Base-by-base conservation (phyloP, 202 grass and related monocot species). In the Eragrostis tef region DNA sequence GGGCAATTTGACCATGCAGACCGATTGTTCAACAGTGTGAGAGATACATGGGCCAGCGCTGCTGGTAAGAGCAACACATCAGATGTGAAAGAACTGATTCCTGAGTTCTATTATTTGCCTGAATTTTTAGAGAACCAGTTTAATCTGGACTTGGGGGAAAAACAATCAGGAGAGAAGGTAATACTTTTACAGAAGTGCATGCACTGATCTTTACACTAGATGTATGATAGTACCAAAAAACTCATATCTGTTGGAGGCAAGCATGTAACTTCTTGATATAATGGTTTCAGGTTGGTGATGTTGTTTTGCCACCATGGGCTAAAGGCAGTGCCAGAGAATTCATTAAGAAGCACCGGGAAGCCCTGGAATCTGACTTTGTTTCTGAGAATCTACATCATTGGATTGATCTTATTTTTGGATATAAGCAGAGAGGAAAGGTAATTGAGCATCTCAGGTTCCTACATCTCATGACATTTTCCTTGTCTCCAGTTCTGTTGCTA, bases 111-210 rank as follows among this genome's bases (percentile, higher is more conserved):
- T 85, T 99, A 99, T 88, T 91, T 99, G 89, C 96, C 96, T 2
- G 96, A 99, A 81, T 99, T 95, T 91, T 89, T 99, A 74, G 96
- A 99, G 87, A 99, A 99, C 65, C 68, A 10, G 20, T 96, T 93
- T 86, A 93, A 88, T 79, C 87, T 99, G 16, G 87, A 99, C 82
- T 87, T 96, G 48, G 96, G 96, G 21, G 96, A 99, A 78, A 99
- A 99, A 86, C 96, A 99, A 86, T 99, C 96, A 51, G 96, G 96
- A 81, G 96, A 99, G 79, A 99, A 96, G 93, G 93, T 93, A 89
- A 89, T 71, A 11, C 64, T 78, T 70, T 41, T 17, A 49, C 54
- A 75, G n/a, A 79, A 74, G 42, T 64, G 41, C 29, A 24, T 45
- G 49, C 19, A 27, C 42, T 83, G 13, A 67, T 77, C 14, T 77